Base-by-base conservation (phyloP, 768 basidiomycete species). In the Termitomyces sp. region DNA sequence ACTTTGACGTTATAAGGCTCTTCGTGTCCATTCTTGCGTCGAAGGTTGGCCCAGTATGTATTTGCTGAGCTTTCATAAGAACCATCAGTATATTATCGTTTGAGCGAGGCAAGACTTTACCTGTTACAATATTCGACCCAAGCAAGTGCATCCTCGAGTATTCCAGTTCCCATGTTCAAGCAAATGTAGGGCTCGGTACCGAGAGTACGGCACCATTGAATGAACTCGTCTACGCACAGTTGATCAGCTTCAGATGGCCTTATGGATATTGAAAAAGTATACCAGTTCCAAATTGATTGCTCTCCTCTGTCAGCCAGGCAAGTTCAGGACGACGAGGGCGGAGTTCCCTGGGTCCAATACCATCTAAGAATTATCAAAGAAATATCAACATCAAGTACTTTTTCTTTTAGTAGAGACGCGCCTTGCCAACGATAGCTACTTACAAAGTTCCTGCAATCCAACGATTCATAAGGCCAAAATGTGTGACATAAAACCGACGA, bases 91-190 rank as follows among this genome's bases (percentile, higher is more conserved):
- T n/a, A 38, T 11, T 2, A 2, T 15, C 22, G 5, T 38, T 13
- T 9, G n/a, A 32, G 20, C 15, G 2, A 4, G 3, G 31, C 22
- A 15, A 47, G 39, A 16, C 31, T 22, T 31, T 33, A 72, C 74
- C 81, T 78, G 56, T 85, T 85, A 63, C 83, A 84, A 64, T 85
- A 86, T 56, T 86, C 84, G 15, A 85, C 53, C 83, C 80, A 84
- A 7, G 73, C 76, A 22, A 86, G 66, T 0, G 83, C 83, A 39
- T 84, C 83, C 53, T 83, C 81, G 7, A 82, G 69, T 0, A 81
- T 83, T 4, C 84, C 83, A 0, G 82, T 84, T 5, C 83, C 84
- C 83, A 85, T 84, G 64, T 84, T 84, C 27, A 84, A 61, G 58
- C 82, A 81, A 44, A 85, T 76, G 62, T 76, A 84, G 1, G 83